phyloP scores from a whole-genome alignment of 768 basidiomycete genomes.

The Sistotremastrum niveocremeum region DNA sequence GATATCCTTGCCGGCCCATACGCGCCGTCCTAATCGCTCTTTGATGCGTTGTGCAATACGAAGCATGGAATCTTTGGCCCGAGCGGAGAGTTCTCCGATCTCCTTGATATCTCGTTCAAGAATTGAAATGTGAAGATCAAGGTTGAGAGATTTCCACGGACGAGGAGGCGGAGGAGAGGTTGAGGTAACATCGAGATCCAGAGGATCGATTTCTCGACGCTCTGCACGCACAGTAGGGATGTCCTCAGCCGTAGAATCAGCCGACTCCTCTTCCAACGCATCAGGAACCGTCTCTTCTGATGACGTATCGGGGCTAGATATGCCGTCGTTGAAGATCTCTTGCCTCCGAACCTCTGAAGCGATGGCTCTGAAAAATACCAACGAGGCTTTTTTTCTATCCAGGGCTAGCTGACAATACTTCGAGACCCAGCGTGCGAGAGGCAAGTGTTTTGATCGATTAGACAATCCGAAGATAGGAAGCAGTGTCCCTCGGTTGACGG shows the following conservation, averaged over 20 bases:
- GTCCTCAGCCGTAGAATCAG: slow-evolving; percentile 10
- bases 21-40: slow-evolving; percentile 65
- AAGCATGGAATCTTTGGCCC: slow-evolving; percentile 28
- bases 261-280: slow-evolving; percentile 13
- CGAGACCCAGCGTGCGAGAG: slow-evolving; percentile 46
- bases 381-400: slow-evolving; percentile 33
- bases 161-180: slow-evolving; percentile 9
- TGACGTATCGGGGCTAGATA: too few species aligned
- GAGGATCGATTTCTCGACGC: slow-evolving; percentile 8
- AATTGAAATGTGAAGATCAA: slow-evolving; percentile 42
- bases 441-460: slow-evolving; percentile 45
- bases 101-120: slow-evolving; percentile 40
- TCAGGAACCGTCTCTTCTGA: neutral
- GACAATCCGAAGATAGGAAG: slow-evolving; percentile 43
- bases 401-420: slow-evolving; percentile 33
- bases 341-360: too few species aligned
- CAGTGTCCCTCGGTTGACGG: slow-evolving; percentile 42
- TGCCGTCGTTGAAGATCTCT: too few species aligned
- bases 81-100: slow-evolving; percentile 30
- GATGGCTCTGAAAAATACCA: slow-evolving; percentile 24
- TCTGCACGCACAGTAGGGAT: slow-evolving; percentile 9
- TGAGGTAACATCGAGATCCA: slow-evolving; percentile 23
- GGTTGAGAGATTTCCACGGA: slow-evolving; percentile 31
- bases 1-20: slow-evolving; percentile 48
- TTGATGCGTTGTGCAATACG: slow-evolving; percentile 51